Conservation (phyloP, 2,329 filamentous ascomycete genomes). For the Shiraia sp. region DNA sequence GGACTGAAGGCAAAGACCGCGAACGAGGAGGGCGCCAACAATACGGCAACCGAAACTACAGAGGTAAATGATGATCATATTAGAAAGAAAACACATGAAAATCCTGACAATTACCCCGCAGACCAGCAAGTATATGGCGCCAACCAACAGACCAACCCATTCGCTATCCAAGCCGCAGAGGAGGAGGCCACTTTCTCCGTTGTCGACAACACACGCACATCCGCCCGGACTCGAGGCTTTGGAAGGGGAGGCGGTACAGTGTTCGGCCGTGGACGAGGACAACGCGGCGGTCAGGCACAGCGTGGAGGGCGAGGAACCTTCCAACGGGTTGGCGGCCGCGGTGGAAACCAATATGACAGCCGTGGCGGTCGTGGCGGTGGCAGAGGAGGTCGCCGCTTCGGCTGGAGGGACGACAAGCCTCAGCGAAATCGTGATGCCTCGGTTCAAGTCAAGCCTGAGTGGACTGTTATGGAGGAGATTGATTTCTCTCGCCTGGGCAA, state of each 20-base stretch:
- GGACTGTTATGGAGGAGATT: constrained; percentile 95
- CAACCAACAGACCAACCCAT: constrained; percentile 74
- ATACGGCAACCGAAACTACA: constrained; percentile 84
- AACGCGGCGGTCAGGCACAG: constrained; percentile 76
- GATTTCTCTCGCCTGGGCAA: constrained; percentile 95
- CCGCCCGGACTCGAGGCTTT: constrained; percentile 79
- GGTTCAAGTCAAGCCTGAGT: constrained; percentile 94
- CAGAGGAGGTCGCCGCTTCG: constrained; percentile 82
- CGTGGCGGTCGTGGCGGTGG: constrained; percentile 68
- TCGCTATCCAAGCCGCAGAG: constrained; percentile 88
- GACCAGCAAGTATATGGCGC: constrained; percentile 97
- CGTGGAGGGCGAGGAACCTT: constrained; percentile 72
- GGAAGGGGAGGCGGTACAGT: constrained; percentile 85
- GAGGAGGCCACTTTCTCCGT: constrained; percentile 98
- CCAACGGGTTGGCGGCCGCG: constrained; percentile 70
- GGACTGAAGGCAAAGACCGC: constrained; percentile 86
- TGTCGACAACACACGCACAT: constrained; percentile 90
- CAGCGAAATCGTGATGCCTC: constrained; percentile 94
- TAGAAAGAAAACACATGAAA: not conserved
- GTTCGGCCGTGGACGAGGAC: constrained; percentile 74
- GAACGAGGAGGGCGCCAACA: constrained; percentile 82
- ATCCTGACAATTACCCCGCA: constrained; percentile 46
- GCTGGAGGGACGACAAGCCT: constrained; percentile 99
- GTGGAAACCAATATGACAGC: constrained; percentile 72
- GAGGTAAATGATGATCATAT: constrained; percentile 63